phyloP scores from a whole-genome alignment of 2,329 filamentous ascomycete genomes.

The Aspergillus fumigatiaffinis region DNA sequence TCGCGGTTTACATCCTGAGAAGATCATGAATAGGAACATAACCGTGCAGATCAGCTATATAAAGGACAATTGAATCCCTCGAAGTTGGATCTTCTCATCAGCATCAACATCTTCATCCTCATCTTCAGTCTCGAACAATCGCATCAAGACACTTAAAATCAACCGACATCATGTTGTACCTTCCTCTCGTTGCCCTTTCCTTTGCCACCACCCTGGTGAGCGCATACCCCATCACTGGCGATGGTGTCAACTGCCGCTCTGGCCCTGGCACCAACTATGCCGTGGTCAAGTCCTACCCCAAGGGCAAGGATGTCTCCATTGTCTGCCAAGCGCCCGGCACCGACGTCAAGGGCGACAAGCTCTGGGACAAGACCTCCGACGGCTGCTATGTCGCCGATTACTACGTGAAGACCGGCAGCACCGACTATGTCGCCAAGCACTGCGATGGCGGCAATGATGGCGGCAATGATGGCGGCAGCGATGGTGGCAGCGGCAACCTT shows the following conservation, averaged over 20 bases:
- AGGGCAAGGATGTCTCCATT: slow-evolving; percentile 7
- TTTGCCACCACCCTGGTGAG: slow-evolving; percentile 5
- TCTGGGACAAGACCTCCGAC: slow-evolving; percentile 25
- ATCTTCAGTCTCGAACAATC: background rate
- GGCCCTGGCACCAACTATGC: slow-evolving; percentile 16
- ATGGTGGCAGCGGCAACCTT: slow-evolving; percentile 3
- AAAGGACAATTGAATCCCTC: background rate
- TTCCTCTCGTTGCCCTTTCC: slow-evolving; percentile 1
- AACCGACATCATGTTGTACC: background rate
- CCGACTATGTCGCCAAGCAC: slow-evolving; percentile 1
- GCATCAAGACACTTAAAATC: background rate
- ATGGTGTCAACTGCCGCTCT: slow-evolving; percentile 18
- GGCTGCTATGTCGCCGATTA: slow-evolving; percentile 24
- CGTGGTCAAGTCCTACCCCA: slow-evolving; percentile 14
- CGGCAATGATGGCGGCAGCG: background rate
- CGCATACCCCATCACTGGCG: slow-evolving; percentile 17
- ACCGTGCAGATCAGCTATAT: background rate
- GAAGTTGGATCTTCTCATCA: background rate
- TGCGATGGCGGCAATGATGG: background rate
- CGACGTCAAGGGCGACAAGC: slow-evolving; percentile 12
- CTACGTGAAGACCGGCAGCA: slow-evolving; percentile 23
- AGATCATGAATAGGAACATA: background rate
- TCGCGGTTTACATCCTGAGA: background rate
- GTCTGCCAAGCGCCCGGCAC: slow-evolving; percentile 15
- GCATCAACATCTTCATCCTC: background rate